Evolutionary conservation across 2,329 filamentous ascomycete species (phyloP).

Genomic region (Lasiodiplodia citricola): DNA sequence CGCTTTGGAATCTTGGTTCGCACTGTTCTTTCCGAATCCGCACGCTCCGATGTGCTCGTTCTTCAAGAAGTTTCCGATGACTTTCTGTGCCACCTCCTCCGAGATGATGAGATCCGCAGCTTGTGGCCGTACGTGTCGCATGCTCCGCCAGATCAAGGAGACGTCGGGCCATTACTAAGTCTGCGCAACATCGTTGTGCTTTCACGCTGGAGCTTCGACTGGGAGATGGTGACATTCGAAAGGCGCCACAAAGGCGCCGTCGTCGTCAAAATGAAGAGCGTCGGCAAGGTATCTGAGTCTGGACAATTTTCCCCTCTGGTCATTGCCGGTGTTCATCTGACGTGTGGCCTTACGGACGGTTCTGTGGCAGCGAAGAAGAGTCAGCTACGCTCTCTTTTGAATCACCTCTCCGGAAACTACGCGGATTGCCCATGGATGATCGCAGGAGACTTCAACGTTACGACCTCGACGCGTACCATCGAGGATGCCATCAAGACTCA

Average conservation of each 20-base stretch:
- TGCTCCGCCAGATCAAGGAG: constrained; percentile 59
- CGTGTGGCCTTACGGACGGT: constrained; percentile 64
- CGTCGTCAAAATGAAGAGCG: constrained; percentile 51
- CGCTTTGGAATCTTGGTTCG: constrained; percentile 45
- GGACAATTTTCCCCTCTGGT: constrained; percentile 49
- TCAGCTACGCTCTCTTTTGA: constrained; percentile 60
- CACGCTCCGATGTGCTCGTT: constrained; percentile 46
- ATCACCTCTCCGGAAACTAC: constrained; percentile 52
- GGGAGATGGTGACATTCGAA: constrained; percentile 60
- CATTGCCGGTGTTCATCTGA: constrained; percentile 66
- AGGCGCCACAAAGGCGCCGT: constrained; percentile 64
- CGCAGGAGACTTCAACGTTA: constrained; percentile 69
- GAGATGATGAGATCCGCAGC: constrained; percentile 50
- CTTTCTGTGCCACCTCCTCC: constrained; percentile 63
- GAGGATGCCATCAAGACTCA: constrained; percentile 58
- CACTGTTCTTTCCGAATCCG: constrained; percentile 40
- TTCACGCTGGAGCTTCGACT: constrained; percentile 61
- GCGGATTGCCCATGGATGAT: constrained; percentile 59
- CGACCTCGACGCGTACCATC: constrained; percentile 64
- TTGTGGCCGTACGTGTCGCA: constrained; percentile 64
- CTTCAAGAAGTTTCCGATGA: constrained; percentile 70
- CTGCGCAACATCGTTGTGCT: constrained; percentile 67
- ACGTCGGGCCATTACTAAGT: constrained; percentile 62
- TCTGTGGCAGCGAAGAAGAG: constrained; percentile 62
- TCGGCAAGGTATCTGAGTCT: constrained; percentile 38